phyloP scores from a whole-genome alignment of 1,284 basidiomycete species.

The Rhodotorula sp. region DNA sequence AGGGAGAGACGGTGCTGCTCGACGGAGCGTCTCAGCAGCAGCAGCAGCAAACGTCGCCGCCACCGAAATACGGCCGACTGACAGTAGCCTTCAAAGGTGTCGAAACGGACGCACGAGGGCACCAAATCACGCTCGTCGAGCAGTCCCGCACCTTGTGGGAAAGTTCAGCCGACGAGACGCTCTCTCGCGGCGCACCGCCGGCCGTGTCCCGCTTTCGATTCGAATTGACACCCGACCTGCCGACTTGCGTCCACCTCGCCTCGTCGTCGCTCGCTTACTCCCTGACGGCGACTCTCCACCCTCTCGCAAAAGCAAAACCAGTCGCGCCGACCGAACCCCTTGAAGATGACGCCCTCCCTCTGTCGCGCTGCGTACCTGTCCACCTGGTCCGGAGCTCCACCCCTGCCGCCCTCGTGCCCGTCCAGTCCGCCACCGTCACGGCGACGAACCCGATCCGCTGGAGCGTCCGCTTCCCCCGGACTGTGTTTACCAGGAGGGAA shows the following conservation, averaged over 20 bases:
- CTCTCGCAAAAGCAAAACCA: too few species aligned
- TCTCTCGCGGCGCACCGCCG: constrained; percentile 14
- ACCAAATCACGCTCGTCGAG: constrained; percentile 64
- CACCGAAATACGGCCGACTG: constrained; percentile 8
- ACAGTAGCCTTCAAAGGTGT: constrained; percentile 28
- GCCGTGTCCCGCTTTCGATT: constrained; percentile 25
- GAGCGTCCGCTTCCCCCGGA: constrained; percentile 20
- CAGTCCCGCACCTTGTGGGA: constrained; percentile 24
- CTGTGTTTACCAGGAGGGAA: constrained; percentile 24
- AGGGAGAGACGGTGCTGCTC: not conserved
- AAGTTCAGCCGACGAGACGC: constrained; percentile 14
- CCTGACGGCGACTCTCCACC: constrained; percentile 24
- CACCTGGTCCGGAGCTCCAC: constrained; percentile 32
- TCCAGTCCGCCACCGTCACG: constrained; percentile 14
- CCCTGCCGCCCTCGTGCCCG: constrained; percentile 15
- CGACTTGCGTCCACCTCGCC: constrained; percentile 35
- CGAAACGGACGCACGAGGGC: constrained; percentile 4
- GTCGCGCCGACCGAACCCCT: not conserved
- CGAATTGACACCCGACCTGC: constrained; percentile 35
- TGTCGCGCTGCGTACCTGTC: constrained; percentile 25
- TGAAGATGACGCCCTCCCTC: not conserved
- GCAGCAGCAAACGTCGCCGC: too few species aligned
- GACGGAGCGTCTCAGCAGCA: too few species aligned
- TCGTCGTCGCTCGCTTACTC: constrained; percentile 34
- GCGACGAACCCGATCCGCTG: constrained; percentile 11